Evolutionary conservation across 805 yeast genomes (phyloP), one percentile per base, ranked within the genome.

Genomic region (Saturnispora dispora): DNA sequence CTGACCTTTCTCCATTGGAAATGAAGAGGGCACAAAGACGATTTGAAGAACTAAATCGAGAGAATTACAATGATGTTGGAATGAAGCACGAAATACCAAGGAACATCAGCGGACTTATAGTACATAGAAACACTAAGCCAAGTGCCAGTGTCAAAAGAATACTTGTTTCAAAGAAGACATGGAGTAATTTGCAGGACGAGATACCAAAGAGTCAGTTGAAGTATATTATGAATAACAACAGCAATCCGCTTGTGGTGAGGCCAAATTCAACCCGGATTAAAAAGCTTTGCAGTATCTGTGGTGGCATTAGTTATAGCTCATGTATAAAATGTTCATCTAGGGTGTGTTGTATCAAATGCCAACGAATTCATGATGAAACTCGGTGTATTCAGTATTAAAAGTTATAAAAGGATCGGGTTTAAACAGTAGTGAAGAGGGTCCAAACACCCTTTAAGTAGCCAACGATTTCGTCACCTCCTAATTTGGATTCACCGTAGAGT

Each of bases 381-480:
- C 62, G 78, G 51, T 73, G 78, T 55, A 55, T 69, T 9, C 59
- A 59, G 11, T 67, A 63, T 36, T 71, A 54, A 25, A 20, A 22
- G 18, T 13, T 17, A 33, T 17, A 28, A 40, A 18, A 40, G 27
- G 8, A 40, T 20, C 8, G 10, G n/a, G 27, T 30, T 50, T 69
- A 83, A 52, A 83, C 85, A 57, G 76, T 71, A 22, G 79, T 76
- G 58, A 83, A 84, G 60, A 84, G 72, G 41, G 74, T 71, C 85
- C 87, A 83, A 15, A 84, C 86, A 55, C 91, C 91, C 65, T 82
- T 81, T 64, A 81, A 75, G 63, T 85, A 84, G 57, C 84, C 87
- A 44, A 85, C 82, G 58, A 84, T 84, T 68, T 84, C 91, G 63
- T 82, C 87, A 20, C 90, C 89, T 23, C 91, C 90, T 56, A 84